Evolutionary conservation across 2,329 filamentous ascomycete species (phyloP).

Genomic region (Xylaria sp.): DNA sequence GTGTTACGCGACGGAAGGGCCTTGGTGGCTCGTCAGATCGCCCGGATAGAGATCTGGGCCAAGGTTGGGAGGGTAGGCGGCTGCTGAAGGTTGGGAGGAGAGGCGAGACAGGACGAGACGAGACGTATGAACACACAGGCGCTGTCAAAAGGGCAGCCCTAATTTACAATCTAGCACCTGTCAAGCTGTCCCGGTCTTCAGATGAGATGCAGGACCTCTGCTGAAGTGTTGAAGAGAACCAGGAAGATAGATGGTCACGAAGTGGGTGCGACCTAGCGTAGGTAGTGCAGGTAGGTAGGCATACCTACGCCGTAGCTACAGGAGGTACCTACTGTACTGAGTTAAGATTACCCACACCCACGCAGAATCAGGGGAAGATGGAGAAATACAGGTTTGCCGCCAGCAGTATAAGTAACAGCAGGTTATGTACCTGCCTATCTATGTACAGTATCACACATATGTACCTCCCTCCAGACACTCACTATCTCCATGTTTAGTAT

Average conservation of each 20-base stretch:
- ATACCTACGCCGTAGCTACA: too few species aligned
- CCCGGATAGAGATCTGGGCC: too few species aligned
- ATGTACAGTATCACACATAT: too few species aligned
- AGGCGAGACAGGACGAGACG: background rate
- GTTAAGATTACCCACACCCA: background rate
- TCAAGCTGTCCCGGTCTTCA: constrained; percentile 11
- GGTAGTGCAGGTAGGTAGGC: background rate
- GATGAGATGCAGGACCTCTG: constrained; percentile 13
- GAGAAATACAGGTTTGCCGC: constrained; percentile 2
- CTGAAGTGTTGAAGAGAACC: constrained; percentile 15
- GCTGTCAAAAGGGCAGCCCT: constrained; percentile 11
- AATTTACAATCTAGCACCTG: constrained; percentile 20
- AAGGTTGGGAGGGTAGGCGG: background rate
- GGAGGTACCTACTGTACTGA: background rate
- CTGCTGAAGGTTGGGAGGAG: background rate
- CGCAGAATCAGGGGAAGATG: constrained; percentile 4
- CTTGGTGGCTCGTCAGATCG: constrained; percentile 8
- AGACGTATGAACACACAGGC: background rate
- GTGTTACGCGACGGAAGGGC: background rate
- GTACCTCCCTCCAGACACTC: background rate
- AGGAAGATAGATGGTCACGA: constrained; percentile 15
- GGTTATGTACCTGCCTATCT: background rate
- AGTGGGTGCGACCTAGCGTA: constrained; percentile 20
- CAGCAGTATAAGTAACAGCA: constrained; percentile 1
- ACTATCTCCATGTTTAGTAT: background rate